Percentiles rank a stretch among this genome's conserved stretches.
These are phyloP conservation scores for Hirschioporus abietinus DNA, from an alignment of 768 basidiomycete species.

Conservation along the genomic window DNA sequence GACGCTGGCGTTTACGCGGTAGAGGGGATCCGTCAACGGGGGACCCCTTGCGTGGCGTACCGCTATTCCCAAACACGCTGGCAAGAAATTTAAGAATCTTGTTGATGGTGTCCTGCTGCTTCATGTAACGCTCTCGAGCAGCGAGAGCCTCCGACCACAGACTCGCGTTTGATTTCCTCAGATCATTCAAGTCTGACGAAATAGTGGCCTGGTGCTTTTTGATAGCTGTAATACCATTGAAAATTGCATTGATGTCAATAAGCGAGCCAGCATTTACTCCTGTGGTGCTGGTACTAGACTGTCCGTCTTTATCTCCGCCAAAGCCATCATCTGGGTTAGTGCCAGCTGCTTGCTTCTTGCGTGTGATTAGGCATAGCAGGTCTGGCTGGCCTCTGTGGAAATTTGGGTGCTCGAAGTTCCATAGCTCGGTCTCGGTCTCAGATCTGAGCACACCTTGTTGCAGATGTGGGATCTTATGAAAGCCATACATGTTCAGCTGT, in stretches of 20 bases:
- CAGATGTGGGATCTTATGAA: conserved; percentile 92
- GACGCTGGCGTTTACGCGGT: conserved; percentile 43
- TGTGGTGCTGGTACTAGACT: conserved; percentile 9
- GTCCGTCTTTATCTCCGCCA: conserved; percentile 17
- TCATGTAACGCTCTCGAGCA: conserved; percentile 76
- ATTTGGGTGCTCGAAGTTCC: conserved; percentile 89
- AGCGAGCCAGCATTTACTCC: conserved; percentile 40
- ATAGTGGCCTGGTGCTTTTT: conserved; percentile 93
- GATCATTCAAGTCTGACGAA: conserved; percentile 78
- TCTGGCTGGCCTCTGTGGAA: conserved; percentile 89
- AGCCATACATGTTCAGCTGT: conserved; percentile 95
- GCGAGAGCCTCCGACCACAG: conserved; percentile 91
- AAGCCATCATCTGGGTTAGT: conserved; percentile 25
- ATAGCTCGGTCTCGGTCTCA: conserved; percentile 75
- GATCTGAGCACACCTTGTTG: conserved; percentile 89
- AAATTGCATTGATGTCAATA: conserved; percentile 72
- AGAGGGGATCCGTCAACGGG: conserved; percentile 31
- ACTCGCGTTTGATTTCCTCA: conserved; percentile 81
- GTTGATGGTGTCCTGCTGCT: conserved; percentile 95
- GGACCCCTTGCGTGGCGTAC: conserved; percentile 27
- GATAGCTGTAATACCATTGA: conserved; percentile 79
- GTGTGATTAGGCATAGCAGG: conserved; percentile 78
- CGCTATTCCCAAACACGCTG: conserved; percentile 70
- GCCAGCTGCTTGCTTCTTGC: conserved; percentile 59
- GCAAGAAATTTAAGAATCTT: conserved; percentile 93